Evolutionary conservation across 2,329 filamentous ascomycete genomes (phyloP), one percentile per base, ranked within the genome.

Genomic region (Clarireedia hainanense): DNA sequence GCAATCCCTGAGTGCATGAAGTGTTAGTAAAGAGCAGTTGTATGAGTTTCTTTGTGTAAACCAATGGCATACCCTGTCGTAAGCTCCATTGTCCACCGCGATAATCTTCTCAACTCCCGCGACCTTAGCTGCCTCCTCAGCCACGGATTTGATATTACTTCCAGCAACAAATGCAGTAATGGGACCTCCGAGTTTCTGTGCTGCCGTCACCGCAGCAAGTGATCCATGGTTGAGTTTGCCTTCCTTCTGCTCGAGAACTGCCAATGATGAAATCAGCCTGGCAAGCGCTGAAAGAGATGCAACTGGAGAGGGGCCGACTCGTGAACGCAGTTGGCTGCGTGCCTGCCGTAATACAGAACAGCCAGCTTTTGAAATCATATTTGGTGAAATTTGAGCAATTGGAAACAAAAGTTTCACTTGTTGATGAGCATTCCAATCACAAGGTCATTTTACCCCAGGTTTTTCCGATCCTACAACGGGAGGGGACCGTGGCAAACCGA

Each of bases 51-150:
- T 12, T 27, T n/a, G 37, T 17, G 20, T 7, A 39, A n/a, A 10
- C 4, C n/a, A 36, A 37, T 15, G 5, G 61, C 63, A 58, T 67
- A 91, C 90, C 83, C 91, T 95, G 68, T 97, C 91, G 69, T 99
- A 99, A 50, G 89, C 88, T 54, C 77, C 83, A 73, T 90, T 97
- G 62, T 96, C 89, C 20, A 97, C 85, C 43, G 83, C 85, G 65
- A 99, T 81, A 59, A 99, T 83, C 78, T 96, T 97, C 66, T 95
- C 90, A 42, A 99, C 75, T 27, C 94, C 94, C 62, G 89, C 84
- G 40, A 95, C 85, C 74, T 95, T 95, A 61, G 91, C 88, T 24
- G 88, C 91, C 73, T 95, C 85, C 56, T 88, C 84, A 52, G 91
- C 94, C 6, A 85, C 86, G 54, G 73, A 68, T 73, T 91, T 89